A percentile compares a stretch with the other conserved stretches of the same genome.
Evolutionary conservation across 345 rosid genomes (phyloP).

Genomic region (Odontarrhena argentea): DNA sequence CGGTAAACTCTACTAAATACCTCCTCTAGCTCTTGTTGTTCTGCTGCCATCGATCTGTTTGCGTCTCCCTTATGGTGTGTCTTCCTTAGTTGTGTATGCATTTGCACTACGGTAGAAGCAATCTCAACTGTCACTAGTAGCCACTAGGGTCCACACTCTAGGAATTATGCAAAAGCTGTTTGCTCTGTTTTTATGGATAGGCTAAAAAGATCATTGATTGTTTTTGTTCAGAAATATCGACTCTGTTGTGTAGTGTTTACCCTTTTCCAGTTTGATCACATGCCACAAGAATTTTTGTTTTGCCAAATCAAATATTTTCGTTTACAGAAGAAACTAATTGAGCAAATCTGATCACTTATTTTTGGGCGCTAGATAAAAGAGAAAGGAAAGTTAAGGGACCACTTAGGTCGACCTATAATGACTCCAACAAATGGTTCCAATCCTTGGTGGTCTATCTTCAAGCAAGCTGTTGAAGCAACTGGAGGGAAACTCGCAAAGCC

Average conservation of each 20-base stretch:
- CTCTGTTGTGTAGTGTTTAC: neutral
- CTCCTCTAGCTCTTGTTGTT: too few relatives aligned
- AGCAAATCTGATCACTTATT: conserved; percentile 18
- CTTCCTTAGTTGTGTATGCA: too few relatives aligned
- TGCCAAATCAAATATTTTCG: neutral
- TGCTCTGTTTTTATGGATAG: too few relatives aligned
- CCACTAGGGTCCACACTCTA: neutral
- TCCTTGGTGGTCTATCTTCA: conserved; percentile 91
- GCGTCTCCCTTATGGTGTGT: too few relatives aligned
- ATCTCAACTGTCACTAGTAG: neutral
- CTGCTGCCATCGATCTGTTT: too few relatives aligned
- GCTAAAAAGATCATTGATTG: too few relatives aligned
- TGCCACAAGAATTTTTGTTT: neutral
- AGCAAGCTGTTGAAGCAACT: conserved; percentile 62
- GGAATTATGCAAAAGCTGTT: neutral
- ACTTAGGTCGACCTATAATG: conserved; percentile 59
- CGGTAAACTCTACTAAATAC: conserved; percentile 42
- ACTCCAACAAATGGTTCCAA: conserved; percentile 73
- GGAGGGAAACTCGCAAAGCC: conserved; percentile 84
- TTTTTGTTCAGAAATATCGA: neutral
- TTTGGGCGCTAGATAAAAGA: conserved; percentile 49
- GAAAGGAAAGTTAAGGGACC: conserved; percentile 66
- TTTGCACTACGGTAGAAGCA: too few relatives aligned
- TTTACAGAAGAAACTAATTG: neutral
- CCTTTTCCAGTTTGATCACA: neutral